These are phyloP conservation scores for Fragilaria radians DNA, from an alignment of 108 stramenopile species.

Conservation along the genomic window DNA sequence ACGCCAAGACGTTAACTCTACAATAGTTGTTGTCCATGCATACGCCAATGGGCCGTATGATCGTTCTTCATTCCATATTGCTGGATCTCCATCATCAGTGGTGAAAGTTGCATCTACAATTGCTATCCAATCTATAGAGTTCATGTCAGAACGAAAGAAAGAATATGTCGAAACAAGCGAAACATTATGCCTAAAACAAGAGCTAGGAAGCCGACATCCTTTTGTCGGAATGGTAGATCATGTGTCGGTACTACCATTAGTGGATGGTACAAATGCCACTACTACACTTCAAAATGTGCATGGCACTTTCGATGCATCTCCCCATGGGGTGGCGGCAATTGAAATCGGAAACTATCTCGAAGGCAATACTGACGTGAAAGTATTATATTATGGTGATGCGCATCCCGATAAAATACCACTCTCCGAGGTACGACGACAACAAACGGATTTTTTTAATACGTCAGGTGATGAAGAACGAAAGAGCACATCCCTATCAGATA, in stretches of 20 bases:
- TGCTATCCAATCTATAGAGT: constrained; percentile 15
- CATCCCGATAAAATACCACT: constrained; percentile 51
- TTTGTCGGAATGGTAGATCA: constrained; percentile 80
- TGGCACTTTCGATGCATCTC: constrained; percentile 1
- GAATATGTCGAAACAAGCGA: constrained; percentile 1
- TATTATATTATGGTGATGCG: constrained; percentile 69
- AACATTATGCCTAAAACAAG: too few relatives aligned
- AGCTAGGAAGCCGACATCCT: constrained; percentile 39
- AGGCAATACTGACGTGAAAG: constrained; percentile 24
- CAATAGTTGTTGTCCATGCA: constrained; percentile 68
- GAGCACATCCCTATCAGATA: constrained; percentile 9
- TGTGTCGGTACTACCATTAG: constrained; percentile 67
- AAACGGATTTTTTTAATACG: constrained; percentile 62
- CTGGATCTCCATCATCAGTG: constrained; percentile 40
- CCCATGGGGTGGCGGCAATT: constrained; percentile 38
- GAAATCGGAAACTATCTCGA: constrained; percentile 37
- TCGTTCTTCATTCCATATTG: constrained; percentile 82
- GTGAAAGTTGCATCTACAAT: constrained; percentile 41
- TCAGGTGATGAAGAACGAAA: constrained; percentile 16
- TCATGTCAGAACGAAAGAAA: not conserved
- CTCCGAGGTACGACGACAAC: constrained; percentile 55
- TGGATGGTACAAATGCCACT: not conserved
- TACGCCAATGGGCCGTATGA: constrained; percentile 70
- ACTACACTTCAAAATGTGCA: not conserved
- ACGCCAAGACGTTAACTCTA: not conserved